Evolutionary conservation across 331 rosid species (phyloP).

Genomic region (Erythrophleum ivorense): DNA sequence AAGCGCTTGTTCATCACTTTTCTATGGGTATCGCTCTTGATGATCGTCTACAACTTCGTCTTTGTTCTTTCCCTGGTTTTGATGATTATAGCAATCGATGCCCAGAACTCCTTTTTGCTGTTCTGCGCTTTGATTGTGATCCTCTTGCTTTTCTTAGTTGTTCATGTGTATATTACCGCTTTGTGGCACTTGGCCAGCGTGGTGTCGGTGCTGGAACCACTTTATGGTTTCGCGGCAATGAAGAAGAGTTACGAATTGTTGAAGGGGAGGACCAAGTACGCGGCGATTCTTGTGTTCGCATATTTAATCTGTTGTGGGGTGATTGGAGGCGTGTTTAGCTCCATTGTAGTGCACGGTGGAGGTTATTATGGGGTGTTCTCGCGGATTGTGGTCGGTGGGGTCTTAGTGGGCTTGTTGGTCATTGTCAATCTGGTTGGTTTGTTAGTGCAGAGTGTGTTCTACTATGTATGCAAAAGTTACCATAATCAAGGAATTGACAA

Average conservation of each 20-base stretch:
- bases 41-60: conserved; percentile 68
- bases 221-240: conserved; percentile 85
- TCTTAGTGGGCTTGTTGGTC: conserved; percentile 82
- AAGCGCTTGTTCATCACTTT: conserved; percentile 87
- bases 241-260: conserved; percentile 82
- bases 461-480: conserved; percentile 90
- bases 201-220: conserved; percentile 82
- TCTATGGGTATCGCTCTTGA: conserved; percentile 77
- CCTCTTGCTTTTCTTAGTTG: conserved; percentile 60
- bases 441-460: conserved; percentile 88
- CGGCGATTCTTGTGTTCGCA: conserved; percentile 56
- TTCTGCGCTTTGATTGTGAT: conserved; percentile 44
- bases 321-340: conserved; percentile 60
- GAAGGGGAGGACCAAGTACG: conserved; percentile 69
- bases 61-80: conserved; percentile 55
- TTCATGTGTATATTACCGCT: conserved; percentile 86
- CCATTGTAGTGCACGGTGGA: conserved; percentile 81
- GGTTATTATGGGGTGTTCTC: conserved; percentile 52
- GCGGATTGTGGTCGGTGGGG: conserved; percentile 84
- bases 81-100: conserved; percentile 59
- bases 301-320: conserved; percentile 62
- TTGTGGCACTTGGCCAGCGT: conserved; percentile 95
- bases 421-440: conserved; percentile 88
- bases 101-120: conserved; percentile 49
- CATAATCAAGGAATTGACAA: conserved; percentile 95